A percentile compares a stretch with the other conserved stretches of the same genome.
Conservation (phyloP, 2,329 filamentous ascomycete genomes). For the Tricladium varicosporioides region DNA sequence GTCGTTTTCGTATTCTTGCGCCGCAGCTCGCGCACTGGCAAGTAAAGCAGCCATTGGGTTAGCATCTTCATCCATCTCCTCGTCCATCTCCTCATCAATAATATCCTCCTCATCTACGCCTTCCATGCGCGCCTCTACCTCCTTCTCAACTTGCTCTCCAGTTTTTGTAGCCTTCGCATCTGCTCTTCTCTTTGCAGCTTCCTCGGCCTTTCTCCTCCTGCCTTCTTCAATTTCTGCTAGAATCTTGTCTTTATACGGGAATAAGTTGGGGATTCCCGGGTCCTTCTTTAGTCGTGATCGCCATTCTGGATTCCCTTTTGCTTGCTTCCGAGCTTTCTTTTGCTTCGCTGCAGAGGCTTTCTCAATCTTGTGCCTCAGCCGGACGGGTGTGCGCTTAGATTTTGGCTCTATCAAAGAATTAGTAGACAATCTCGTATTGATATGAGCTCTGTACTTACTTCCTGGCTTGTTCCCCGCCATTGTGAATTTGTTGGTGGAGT, state of each 20-base stretch:
- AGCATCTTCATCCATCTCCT: conserved; percentile 61
- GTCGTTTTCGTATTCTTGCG: conserved; percentile 65
- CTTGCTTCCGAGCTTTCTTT: conserved; percentile 80
- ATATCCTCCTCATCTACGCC: conserved; percentile 47
- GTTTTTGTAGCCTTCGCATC: conserved; percentile 67
- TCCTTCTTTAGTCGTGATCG: conserved; percentile 94
- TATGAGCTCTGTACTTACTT: conserved; percentile 25
- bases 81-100: conserved; percentile 52
- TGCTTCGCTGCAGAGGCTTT: conserved; percentile 90
- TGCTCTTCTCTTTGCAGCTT: conserved; percentile 68
- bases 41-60: conserved; percentile 93
- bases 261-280: conserved; percentile 93
- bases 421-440: conserved; percentile 15
- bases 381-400: conserved; percentile 88
- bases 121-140: conserved; percentile 43
- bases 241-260: conserved; percentile 96
- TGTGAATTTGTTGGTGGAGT: conserved; percentile 13
- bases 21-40: conserved; percentile 77
- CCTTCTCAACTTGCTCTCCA: conserved; percentile 44
- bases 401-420: conserved; percentile 67
- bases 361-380: conserved; percentile 92
- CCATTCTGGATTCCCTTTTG: conserved; percentile 98
- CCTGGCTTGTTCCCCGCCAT: conserved; percentile 36
- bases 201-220: conserved; percentile 76
- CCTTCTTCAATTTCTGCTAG: conserved; percentile 93